Evolutionary conservation across 768 basidiomycete genomes (phyloP), one percentile per base, ranked within the genome.

Genomic region (Boletellus emodensis): DNA sequence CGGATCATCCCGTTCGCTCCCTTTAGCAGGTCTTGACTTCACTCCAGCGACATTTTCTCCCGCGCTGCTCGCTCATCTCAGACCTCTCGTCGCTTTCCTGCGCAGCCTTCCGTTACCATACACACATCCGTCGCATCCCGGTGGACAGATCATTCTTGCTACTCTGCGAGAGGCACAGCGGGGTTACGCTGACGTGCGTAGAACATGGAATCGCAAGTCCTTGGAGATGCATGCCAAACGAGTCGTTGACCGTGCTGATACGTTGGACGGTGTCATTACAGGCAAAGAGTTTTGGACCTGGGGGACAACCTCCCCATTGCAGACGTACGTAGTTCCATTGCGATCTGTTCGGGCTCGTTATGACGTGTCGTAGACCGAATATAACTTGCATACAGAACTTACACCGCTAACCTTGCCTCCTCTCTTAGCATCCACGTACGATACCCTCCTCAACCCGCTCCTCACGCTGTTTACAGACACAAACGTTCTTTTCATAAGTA

Each of bases 161-260:
- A 83, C 85, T 2, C 65, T 93, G 8, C 81, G 76, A 59, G 90
- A 92, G 17, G 87, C 88, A 6, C 88, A 90, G 66, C 76, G 77
- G 48, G 90, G 90, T 1, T 91, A 88, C 54, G 90, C 87, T 0
- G 89, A 91, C 56, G 92, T 92, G 88, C 79, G 90, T 24, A 88
- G 89, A 11, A 75, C 72, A 12, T 92, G 90, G 90, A 77, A 74
- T 37, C 78, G 77, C 53, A 89, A 85, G 60, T 86, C 87, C 46
- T 65, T 91, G 18, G 90, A 92, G 59, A 73, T 73, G 7, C 82
- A 84, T 56, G 86, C 80, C 3, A 84, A 84, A 57, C 73, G 86
- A 9, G 72, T 85, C 9, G 71, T 90, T 1, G 87, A 87, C 32
- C 71, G 87, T 12, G 82, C 85, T 1, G 87, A 89, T 50, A 84